Conservation (phyloP, 2,329 filamentous ascomycete species). For the Leptographium wingfieldii region DNA sequence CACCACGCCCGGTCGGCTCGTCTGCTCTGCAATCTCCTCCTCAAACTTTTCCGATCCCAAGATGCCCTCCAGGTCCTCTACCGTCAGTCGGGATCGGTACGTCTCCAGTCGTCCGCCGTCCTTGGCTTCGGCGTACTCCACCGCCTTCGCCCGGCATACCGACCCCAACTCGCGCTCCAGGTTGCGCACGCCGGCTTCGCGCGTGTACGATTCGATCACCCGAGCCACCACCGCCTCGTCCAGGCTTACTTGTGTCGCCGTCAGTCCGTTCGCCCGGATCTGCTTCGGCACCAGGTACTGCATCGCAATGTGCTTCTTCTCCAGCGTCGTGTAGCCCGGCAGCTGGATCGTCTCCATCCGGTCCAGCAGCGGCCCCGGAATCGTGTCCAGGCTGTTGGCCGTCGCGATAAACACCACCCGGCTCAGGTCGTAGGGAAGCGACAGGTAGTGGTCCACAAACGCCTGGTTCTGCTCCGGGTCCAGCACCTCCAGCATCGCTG, state of each 20-base stretch:
- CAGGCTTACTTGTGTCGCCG: slow-evolving; percentile 60
- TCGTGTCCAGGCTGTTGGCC: slow-evolving; percentile 88
- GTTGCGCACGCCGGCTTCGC: slow-evolving; percentile 90
- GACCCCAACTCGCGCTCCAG: slow-evolving; percentile 91
- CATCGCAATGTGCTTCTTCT: slow-evolving; percentile 90
- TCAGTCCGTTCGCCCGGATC: slow-evolving; percentile 77
- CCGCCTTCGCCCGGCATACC: slow-evolving; percentile 88
- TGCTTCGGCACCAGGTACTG: slow-evolving; percentile 96
- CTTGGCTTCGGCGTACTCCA: slow-evolving; percentile 83
- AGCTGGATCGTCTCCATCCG: slow-evolving; percentile 94
- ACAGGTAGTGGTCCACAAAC: slow-evolving; percentile 93
- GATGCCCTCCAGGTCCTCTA: slow-evolving; percentile 78
- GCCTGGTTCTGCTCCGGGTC: slow-evolving; percentile 94
- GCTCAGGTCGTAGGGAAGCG: slow-evolving; percentile 87
- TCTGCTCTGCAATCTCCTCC: slow-evolving; percentile 86
- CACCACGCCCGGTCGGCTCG: slow-evolving; percentile 75
- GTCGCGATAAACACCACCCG: slow-evolving; percentile 97
- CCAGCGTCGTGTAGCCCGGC: slow-evolving; percentile 89
- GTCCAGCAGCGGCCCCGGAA: slow-evolving; percentile 84
- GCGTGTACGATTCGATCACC: slow-evolving; percentile 92
- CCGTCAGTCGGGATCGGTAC: slow-evolving; percentile 62
- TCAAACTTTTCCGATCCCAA: slow-evolving; percentile 89
- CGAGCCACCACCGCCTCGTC: slow-evolving; percentile 80
- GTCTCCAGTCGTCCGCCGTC: slow-evolving; percentile 54
- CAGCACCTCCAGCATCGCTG: slow-evolving; percentile 94